Base-by-base conservation (phyloP, 169 alveolate species). In the Amoebophrya sp. region DNA sequence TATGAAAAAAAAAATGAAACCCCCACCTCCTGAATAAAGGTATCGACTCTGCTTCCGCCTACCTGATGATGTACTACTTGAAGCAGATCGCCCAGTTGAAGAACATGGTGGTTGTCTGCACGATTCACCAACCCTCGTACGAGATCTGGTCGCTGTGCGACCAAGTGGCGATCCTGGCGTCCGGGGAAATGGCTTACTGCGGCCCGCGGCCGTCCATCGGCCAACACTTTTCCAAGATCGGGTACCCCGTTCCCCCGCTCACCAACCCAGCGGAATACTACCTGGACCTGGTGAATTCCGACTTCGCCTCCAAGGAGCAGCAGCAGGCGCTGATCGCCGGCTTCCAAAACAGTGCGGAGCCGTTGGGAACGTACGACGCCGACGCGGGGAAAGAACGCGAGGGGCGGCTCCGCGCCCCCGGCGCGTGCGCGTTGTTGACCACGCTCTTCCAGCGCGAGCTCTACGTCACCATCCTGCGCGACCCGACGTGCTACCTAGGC, bases 31-130 rank as follows among this genome's bases (percentile, higher is more conserved):
- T n/a, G n/a, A n/a, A n/a, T n/a, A n/a, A n/a, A n/a, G n/a, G n/a
- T 31, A 93, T 97, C 45, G 99, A 97, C 92, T 92, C 97, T 48
- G 95, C 93, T 91, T 93, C 96, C 43, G 97, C 99, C 0, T 93
- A 92, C 31, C 91, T 92, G 58, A 94, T 96, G 48, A 92, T 96
- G 40, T 93, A 94, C 43, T 89, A 94, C 45, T 93, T 97, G n/a
- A 69, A 90, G 88, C 91, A 93, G n/a, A 89, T 95, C 67, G 96
- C 98, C 0, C 38, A 16, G 2, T 10, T 23, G 78, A 16, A n/a
- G 39, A 58, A 58, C 78, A 58, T 58, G 78, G 39, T 58, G 34
- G 78, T 58, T 13, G 78, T 58, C 88, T 58, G 78, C 78, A 95
- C 97, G 2, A 95, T 96, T 41, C 97, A 96, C 90, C 96, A 96